Percentiles rank a stretch among this genome's conserved stretches.
Conservation (phyloP, 306 rosid genomes). For the Malus sylvestris region DNA sequence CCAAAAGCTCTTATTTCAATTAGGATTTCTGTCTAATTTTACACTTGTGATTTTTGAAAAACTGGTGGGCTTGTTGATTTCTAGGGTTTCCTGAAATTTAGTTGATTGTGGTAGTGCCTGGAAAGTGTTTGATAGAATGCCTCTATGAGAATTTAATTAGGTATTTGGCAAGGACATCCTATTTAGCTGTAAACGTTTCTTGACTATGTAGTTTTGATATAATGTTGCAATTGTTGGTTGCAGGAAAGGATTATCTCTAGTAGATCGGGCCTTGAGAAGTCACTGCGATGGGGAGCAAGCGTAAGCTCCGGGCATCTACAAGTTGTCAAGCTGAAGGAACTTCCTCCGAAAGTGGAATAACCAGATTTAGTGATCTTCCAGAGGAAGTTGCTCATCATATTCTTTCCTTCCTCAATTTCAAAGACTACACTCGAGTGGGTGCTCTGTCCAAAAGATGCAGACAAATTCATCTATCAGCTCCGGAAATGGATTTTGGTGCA, state of each 20-base stretch:
- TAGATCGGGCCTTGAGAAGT: too few species aligned
- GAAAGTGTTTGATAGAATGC: background rate
- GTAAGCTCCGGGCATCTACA: background rate
- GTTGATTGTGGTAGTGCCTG: background rate
- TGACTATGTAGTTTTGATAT: too few species aligned
- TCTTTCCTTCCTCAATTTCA: background rate
- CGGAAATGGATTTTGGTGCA: background rate
- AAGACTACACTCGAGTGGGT: background rate
- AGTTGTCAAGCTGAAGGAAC: background rate
- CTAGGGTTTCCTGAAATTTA: background rate
- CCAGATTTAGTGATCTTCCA: background rate
- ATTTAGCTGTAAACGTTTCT: too few species aligned
- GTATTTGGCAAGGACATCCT: background rate
- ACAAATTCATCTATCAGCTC: background rate
- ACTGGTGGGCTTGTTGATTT: background rate
- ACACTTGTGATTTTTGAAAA: too few species aligned
- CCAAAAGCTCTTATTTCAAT: too few species aligned
- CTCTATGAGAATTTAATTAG: background rate
- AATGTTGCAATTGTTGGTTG: too few species aligned
- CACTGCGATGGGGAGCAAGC: background rate
- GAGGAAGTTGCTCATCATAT: background rate
- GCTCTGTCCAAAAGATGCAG: background rate
- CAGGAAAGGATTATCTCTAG: too few species aligned
- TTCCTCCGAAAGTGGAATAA: too few species aligned
- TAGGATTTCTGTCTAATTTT: too few species aligned